These are phyloP conservation scores for Acacia melanoxylon DNA, from an alignment of 306 rosid species.

Conservation along the genomic window DNA sequence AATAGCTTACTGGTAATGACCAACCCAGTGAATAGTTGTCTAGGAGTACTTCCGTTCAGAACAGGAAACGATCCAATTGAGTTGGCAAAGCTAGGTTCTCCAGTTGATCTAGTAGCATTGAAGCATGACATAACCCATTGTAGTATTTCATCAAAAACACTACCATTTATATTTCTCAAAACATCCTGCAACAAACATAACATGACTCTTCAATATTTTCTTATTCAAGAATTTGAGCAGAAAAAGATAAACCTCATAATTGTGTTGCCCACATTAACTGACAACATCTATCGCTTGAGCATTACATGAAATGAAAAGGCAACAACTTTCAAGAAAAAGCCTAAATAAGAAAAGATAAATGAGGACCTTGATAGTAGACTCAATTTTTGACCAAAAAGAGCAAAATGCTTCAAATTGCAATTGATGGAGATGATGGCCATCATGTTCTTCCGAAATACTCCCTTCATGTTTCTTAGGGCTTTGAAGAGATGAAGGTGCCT, in stretches of 20 bases:
- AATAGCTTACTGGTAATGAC: constrained; percentile 69
- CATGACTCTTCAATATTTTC: constrained; percentile 3
- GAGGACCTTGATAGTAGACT: constrained; percentile 70
- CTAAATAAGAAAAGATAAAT: neutral
- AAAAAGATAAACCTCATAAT: constrained; percentile 17
- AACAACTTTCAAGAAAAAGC: constrained; percentile 1
- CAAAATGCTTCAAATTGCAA: constrained; percentile 54
- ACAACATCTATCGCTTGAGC: neutral
- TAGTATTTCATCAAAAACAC: constrained; percentile 57
- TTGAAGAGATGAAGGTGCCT: constrained; percentile 42
- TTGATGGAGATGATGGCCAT: constrained; percentile 30
- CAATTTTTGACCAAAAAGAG: constrained; percentile 67
- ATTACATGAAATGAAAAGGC: neutral
- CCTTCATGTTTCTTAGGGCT: constrained; percentile 38
- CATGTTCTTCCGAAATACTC: constrained; percentile 35
- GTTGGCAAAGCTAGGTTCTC: constrained; percentile 49
- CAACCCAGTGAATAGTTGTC: constrained; percentile 64
- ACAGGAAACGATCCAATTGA: constrained; percentile 64
- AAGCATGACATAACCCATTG: constrained; percentile 70
- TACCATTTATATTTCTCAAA: constrained; percentile 59
- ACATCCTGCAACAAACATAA: constrained; percentile 52
- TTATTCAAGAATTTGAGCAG: neutral
- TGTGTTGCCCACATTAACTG: neutral
- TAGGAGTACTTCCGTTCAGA: constrained; percentile 44
- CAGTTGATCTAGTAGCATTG: constrained; percentile 43